Evolutionary conservation across 2,329 filamentous ascomycete genomes (phyloP).

Genomic region (Fusarium goolgardi): DNA sequence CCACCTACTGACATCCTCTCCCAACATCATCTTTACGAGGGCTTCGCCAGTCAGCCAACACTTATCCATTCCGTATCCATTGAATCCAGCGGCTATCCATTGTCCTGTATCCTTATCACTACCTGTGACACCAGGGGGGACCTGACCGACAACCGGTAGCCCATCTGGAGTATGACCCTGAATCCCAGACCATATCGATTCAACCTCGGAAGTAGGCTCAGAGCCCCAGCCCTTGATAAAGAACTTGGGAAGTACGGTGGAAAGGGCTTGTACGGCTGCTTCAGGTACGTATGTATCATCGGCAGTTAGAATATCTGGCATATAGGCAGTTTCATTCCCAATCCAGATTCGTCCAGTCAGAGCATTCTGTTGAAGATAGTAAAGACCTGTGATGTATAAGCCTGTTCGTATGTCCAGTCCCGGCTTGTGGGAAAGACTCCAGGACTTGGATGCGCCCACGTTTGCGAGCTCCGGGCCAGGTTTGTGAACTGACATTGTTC

Average conservation of each 20-base stretch:
- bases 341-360: slow-evolving; percentile 60
- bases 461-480: slow-evolving; percentile 50
- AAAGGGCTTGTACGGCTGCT: slow-evolving; percentile 49
- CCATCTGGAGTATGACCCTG: slow-evolving; percentile 59
- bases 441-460: slow-evolving; percentile 53
- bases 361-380: slow-evolving; percentile 45
- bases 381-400: slow-evolving; percentile 45
- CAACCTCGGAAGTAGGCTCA: not conserved
- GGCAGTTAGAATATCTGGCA: slow-evolving; percentile 56
- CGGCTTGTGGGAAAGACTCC: slow-evolving; percentile 58
- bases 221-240: slow-evolving; percentile 52
- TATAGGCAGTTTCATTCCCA: slow-evolving; percentile 60
- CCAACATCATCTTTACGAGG: slow-evolving; percentile 44
- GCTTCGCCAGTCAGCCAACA: slow-evolving; percentile 62
- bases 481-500: slow-evolving; percentile 61
- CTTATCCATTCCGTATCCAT: slow-evolving; percentile 63
- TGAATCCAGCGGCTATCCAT: slow-evolving; percentile 62
- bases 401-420: slow-evolving; percentile 62
- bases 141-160: slow-evolving; percentile 59
- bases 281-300: slow-evolving; percentile 51
- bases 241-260: slow-evolving; percentile 54
- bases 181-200: slow-evolving; percentile 58
- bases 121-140: slow-evolving; percentile 41
- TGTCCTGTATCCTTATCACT: slow-evolving; percentile 45
- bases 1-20: slow-evolving; percentile 42